These are phyloP conservation scores for Populus davidiana DNA, from an alignment of 345 rosid genomes.

Conservation along the genomic window DNA sequence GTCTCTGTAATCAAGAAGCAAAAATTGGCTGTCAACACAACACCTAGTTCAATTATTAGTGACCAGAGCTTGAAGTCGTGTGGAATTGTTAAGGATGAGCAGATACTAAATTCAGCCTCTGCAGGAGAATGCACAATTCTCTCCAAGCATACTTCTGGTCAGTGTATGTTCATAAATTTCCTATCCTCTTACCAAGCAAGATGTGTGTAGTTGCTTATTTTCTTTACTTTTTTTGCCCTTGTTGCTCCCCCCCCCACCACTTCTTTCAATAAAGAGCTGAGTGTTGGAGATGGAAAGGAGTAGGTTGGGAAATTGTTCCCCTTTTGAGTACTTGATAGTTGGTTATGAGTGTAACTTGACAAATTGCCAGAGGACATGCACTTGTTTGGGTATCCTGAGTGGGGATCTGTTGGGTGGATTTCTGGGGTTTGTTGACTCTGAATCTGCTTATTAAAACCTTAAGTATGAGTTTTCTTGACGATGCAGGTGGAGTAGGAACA, in stretches of 20 bases:
- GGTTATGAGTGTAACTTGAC: neutral
- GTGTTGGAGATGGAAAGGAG: neutral
- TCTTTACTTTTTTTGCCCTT: neutral
- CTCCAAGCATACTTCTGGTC: constrained; percentile 9
- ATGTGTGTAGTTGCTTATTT: neutral
- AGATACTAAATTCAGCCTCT: constrained; percentile 14
- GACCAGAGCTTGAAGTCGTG: constrained; percentile 23
- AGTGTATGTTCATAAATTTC: constrained; percentile 18
- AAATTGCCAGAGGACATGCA: neutral
- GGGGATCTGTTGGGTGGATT: neutral
- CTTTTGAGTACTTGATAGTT: neutral
- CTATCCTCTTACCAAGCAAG: neutral
- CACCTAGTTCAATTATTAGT: constrained; percentile 8
- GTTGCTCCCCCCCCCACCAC: too few relatives aligned
- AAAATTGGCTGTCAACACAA: constrained; percentile 3
- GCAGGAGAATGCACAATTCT: constrained; percentile 21
- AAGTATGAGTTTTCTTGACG: constrained; percentile 11
- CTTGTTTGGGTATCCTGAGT: neutral
- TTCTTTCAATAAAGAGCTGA: neutral
- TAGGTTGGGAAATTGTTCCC: neutral
- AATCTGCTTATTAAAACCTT: neutral
- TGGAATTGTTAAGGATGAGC: constrained; percentile 24
- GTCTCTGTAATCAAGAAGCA: constrained; percentile 9
- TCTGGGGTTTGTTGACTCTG: neutral
- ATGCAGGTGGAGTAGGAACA: constrained; percentile 31